Evolutionary conservation across 345 rosid species (phyloP).

Genomic region (Limnanthes douglasii): DNA sequence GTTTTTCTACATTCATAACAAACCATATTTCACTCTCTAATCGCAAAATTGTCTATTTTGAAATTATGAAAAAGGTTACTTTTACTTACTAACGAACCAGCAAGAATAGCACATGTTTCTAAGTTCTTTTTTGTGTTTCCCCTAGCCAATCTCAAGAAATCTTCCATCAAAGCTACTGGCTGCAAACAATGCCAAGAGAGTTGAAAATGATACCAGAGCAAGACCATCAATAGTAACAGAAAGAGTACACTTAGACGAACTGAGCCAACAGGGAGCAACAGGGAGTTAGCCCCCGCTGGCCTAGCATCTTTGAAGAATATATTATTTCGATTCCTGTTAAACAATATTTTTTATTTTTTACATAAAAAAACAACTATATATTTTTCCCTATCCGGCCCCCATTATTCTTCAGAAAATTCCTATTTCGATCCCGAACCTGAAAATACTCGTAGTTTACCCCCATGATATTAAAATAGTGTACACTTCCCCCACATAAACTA

Average conservation of each 20-base stretch:
- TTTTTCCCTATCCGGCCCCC: too few species aligned
- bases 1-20: slow-evolving; percentile 48
- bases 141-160: slow-evolving; percentile 70
- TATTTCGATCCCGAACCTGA: too few species aligned
- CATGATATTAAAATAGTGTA: too few species aligned
- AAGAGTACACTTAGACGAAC: background rate
- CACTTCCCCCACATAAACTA: too few species aligned
- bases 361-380: too few species aligned
- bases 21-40: slow-evolving; percentile 2
- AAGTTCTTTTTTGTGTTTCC: slow-evolving; percentile 72
- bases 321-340: too few species aligned
- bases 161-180: slow-evolving; percentile 85
- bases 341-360: too few species aligned
- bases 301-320: too few species aligned
- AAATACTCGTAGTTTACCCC: too few species aligned
- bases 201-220: slow-evolving; percentile 5
- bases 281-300: too few species aligned
- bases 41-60: background rate
- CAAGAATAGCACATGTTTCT: slow-evolving; percentile 94
- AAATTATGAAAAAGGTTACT: background rate
- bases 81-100: slow-evolving; percentile 73
- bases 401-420: too few species aligned
- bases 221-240: slow-evolving; percentile 1
- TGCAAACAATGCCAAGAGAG: slow-evolving; percentile 15
- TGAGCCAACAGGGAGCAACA: too few species aligned